phyloP scores from a whole-genome alignment of 2,329 filamentous ascomycete genomes.

The Colletotrichum tabaci region DNA sequence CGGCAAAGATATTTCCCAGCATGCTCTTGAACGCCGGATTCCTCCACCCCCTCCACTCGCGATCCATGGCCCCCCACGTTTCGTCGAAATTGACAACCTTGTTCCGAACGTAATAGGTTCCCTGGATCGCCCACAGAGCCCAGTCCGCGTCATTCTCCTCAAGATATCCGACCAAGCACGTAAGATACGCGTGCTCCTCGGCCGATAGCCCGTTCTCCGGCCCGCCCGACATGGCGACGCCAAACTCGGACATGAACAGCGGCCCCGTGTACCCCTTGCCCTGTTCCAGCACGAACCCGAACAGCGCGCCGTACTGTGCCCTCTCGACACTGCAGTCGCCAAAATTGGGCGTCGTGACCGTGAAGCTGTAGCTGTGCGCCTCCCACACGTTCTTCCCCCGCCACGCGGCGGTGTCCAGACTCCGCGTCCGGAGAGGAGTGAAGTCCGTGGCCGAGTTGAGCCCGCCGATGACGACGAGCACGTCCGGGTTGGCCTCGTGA shows the following conservation, averaged over 20 bases:
- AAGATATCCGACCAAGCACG: slow-evolving; percentile 68
- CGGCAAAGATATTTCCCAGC: slow-evolving; percentile 56
- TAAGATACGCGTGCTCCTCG: slow-evolving; percentile 63
- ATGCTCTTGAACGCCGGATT: slow-evolving; percentile 54
- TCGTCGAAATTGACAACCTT: slow-evolving; percentile 66
- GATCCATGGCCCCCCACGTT: slow-evolving; percentile 65
- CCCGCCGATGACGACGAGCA: slow-evolving; percentile 69
- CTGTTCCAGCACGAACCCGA: slow-evolving; percentile 68
- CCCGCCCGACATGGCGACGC: slow-evolving; percentile 64
- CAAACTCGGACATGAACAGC: slow-evolving; percentile 73
- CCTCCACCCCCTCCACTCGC: slow-evolving; percentile 57
- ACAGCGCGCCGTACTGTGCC: slow-evolving; percentile 61
- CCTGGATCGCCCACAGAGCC: slow-evolving; percentile 72
- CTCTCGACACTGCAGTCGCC: slow-evolving; percentile 60
- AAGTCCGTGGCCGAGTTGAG: slow-evolving; percentile 69
- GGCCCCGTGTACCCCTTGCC: slow-evolving; percentile 64
- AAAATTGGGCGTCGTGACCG: slow-evolving; percentile 60
- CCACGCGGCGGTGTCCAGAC: slow-evolving; percentile 63
- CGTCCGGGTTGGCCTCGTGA: slow-evolving; percentile 66
- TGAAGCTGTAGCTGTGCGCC: slow-evolving; percentile 71
- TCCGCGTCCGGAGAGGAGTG: slow-evolving; percentile 54
- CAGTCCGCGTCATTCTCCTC: slow-evolving; percentile 71
- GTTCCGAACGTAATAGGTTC: slow-evolving; percentile 71
- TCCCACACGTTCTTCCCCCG: slow-evolving; percentile 71
- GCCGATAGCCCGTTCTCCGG: slow-evolving; percentile 57